A percentile compares a stretch with the other conserved stretches of the same genome.
phyloP scores from a whole-genome alignment of 352 stramenopile species.

The Aphanomyces invadans region DNA sequence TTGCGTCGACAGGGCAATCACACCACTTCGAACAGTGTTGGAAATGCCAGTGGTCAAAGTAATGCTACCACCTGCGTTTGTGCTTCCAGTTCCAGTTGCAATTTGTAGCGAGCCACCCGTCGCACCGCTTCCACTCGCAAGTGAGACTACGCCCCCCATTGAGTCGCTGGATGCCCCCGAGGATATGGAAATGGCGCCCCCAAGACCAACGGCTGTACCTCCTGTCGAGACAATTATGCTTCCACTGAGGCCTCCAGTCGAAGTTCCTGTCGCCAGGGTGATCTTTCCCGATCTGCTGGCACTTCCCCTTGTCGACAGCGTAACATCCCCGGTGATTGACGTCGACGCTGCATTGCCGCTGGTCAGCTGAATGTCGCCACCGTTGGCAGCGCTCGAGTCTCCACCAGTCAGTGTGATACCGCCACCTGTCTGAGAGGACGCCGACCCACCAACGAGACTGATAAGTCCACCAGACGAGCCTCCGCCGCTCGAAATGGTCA shows the following conservation, averaged over 20 bases:
- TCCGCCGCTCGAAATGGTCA: conserved; percentile 29
- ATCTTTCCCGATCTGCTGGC: conserved; percentile 34
- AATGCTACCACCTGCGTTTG: conserved; percentile 26
- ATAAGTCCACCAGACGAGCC: conserved; percentile 30
- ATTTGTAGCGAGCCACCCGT: neutral
- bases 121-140: neutral
- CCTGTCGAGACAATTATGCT: neutral
- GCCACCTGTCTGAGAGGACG: conserved; percentile 24
- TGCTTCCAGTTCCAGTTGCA: neutral
- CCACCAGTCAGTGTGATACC: conserved; percentile 28
- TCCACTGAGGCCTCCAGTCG: neutral
- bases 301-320: conserved; percentile 29
- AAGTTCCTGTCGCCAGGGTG: conserved; percentile 31
- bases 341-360: conserved; percentile 27
- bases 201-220: neutral
- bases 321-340: conserved; percentile 29
- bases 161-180: conserved; percentile 22
- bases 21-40: conserved; percentile 7
- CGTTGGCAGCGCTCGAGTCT: conserved; percentile 20
- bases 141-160: neutral
- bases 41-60: neutral
- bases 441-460: conserved; percentile 25
- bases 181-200: conserved; percentile 10
- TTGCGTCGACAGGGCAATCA: neutral
- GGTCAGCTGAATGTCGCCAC: conserved; percentile 26